A percentile compares a stretch with the other conserved stretches of the same genome.
Evolutionary conservation across 441 rosid genomes (phyloP).

Genomic region (Euphorbia corollata): DNA sequence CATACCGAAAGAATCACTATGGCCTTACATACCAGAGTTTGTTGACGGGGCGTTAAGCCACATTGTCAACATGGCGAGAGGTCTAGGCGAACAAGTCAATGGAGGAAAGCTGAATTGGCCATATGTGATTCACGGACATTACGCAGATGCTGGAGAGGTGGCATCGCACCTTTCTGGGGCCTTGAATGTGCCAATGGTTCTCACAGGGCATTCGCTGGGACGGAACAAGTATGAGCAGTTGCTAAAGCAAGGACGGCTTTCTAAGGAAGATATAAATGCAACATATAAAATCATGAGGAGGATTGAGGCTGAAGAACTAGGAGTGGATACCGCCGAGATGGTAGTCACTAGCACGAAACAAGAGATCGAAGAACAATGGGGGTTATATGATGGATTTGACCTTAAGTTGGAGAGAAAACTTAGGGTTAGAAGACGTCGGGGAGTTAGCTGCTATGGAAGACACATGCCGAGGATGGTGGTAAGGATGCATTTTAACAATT

Average conservation of each 20-base stretch:
- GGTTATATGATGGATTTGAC: slow-evolving; percentile 70
- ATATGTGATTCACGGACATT: slow-evolving; percentile 64
- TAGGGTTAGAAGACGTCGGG: slow-evolving; percentile 51
- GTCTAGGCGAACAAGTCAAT: slow-evolving; percentile 47
- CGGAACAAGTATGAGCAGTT: slow-evolving; percentile 68
- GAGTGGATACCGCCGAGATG: slow-evolving; percentile 63
- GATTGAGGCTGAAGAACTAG: slow-evolving; percentile 56
- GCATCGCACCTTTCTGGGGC: slow-evolving; percentile 60
- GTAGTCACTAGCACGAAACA: slow-evolving; percentile 71
- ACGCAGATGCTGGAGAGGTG: slow-evolving; percentile 63
- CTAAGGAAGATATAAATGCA: slow-evolving; percentile 51
- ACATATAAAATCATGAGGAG: slow-evolving; percentile 65
- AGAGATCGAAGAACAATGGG: slow-evolving; percentile 77
- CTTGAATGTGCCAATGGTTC: slow-evolving; percentile 65
- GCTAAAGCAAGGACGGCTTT: slow-evolving; percentile 62
- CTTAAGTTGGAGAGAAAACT: slow-evolving; percentile 61
- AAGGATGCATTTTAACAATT: slow-evolving; percentile 18
- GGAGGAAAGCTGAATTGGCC: slow-evolving; percentile 66
- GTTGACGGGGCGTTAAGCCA: slow-evolving; percentile 60
- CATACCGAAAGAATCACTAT: slow-evolving; percentile 66
- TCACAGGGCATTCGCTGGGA: slow-evolving; percentile 67
- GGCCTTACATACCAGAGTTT: slow-evolving; percentile 63
- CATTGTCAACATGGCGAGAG: slow-evolving; percentile 54
- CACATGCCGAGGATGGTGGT: slow-evolving; percentile 74
- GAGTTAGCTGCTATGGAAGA: slow-evolving; percentile 63